These are phyloP conservation scores for Podospora australis DNA, from an alignment of 495 filamentous ascomycete species.

Conservation along the genomic window DNA sequence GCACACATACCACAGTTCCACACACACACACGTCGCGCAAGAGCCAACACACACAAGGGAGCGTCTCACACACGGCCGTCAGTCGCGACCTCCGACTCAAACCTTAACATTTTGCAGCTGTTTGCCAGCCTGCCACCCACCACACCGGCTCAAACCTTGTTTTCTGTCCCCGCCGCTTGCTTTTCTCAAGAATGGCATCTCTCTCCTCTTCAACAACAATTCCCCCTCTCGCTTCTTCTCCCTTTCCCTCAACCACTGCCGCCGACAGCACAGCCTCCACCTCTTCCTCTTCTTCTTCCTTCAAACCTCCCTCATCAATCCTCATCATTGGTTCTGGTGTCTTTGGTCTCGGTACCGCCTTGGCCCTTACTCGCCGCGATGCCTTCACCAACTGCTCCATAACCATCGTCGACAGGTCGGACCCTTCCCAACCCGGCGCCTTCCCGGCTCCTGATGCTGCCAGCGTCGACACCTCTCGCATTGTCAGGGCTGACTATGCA, in stretches of 20 bases:
- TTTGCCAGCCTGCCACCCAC: neutral
- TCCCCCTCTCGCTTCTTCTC: conserved; percentile 7
- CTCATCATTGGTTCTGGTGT: conserved; percentile 73
- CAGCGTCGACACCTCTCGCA: conserved; percentile 69
- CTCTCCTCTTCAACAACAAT: conserved; percentile 4
- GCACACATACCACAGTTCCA: too few species aligned
- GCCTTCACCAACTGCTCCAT: conserved; percentile 50
- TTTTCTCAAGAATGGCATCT: neutral
- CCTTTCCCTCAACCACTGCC: conserved; percentile 6
- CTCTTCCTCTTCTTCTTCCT: conserved; percentile 14
- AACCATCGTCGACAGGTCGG: conserved; percentile 62
- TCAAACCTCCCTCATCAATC: conserved; percentile 44
- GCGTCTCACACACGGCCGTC: conserved; percentile 8
- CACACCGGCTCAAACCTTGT: neutral
- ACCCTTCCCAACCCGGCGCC: conserved; percentile 27
- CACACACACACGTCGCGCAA: too few species aligned
- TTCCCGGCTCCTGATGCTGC: conserved; percentile 66
- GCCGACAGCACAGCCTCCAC: conserved; percentile 1
- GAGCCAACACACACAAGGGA: too few species aligned
- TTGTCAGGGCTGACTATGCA: conserved; percentile 78
- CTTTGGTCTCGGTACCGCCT: conserved; percentile 67
- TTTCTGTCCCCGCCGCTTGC: neutral
- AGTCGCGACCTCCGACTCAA: conserved; percentile 11
- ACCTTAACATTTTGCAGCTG: conserved; percentile 4
- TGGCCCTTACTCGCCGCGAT: conserved; percentile 50